Evolutionary conservation across 805 yeast species (phyloP), one percentile per base, ranked within the genome.

Genomic region (Komagataella ulmi): DNA sequence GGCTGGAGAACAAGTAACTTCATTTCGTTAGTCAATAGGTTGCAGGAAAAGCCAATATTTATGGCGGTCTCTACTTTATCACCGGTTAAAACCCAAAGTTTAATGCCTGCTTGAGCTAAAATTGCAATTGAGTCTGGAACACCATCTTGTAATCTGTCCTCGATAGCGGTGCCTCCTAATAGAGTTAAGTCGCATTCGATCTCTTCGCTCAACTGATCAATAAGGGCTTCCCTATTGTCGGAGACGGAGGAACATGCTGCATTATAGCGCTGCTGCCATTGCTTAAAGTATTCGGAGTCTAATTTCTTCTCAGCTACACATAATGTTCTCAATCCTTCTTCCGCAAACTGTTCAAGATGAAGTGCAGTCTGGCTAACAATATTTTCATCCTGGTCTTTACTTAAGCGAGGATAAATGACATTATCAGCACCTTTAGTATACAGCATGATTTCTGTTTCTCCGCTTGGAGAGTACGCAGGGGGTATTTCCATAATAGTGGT

Each of bases 31-130:
- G 78, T 80, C 50, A 85, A 69, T 58, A 85, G 70, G 55, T 85
- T 83, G 66, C 91, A 85, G 14, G 88, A 80, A 61, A 82, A 85
- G 1, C 91, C 93, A 64, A 85, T 85, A 62, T 84, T 83, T 62
- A 85, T 85, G 2, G 93, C 93, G 7, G 93, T 85, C 65, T 85
- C 93, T 50, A 85, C 80, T 63, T 82, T 80, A 65, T 85, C 93
- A 56, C 93, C 93, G 7, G 93, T 85, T 30, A 85, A 71, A 51
- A 85, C 90, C 93, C 93, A 85, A 49, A 85, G 69, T 63, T 85
- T 85, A 59, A 85, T 81, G 49, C 93, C 93, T 0, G 90, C 91
- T 49, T 74, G 69, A 5, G 81, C 78, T 50, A 85, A 70, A 45
- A 80, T 63, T 14, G 83, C 76, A 58, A 85, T 85, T 1, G 91